Evolutionary conservation across 208 protist genomes (phyloP).

Genomic region (Crithidia thermophila): DNA sequence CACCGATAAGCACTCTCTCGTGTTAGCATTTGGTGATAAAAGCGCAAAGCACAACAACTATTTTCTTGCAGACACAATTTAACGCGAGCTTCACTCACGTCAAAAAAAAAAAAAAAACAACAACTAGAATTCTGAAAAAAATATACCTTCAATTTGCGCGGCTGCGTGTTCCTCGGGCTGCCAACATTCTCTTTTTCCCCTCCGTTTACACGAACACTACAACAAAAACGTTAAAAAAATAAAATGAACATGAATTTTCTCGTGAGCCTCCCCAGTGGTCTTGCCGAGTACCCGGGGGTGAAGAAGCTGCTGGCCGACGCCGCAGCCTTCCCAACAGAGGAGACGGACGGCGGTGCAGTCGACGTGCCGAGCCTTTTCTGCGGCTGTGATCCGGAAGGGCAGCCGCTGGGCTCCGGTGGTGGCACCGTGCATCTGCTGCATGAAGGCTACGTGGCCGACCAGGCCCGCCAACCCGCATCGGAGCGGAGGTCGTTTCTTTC

Average conservation of each 20-base stretch:
- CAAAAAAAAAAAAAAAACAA: no score
- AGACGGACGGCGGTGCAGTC: not conserved
- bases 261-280: conserved; percentile 18
- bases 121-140: no score
- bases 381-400: conserved; percentile 36
- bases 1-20: no score
- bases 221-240: no score
- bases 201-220: not conserved
- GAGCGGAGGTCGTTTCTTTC: conserved; percentile 15
- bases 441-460: conserved; percentile 28
- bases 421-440: conserved; percentile 52
- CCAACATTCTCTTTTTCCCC: not conserved
- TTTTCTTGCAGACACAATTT: no score
- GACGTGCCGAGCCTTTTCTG: conserved; percentile 26
- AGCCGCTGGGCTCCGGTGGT: conserved; percentile 43
- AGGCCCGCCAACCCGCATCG: not conserved
- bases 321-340: conserved; percentile 5
- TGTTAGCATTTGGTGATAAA: no score
- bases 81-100: no score
- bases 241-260: conserved; percentile 32
- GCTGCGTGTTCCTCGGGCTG: not conserved
- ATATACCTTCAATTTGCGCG: not conserved
- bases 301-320: conserved; percentile 28
- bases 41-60: no score
- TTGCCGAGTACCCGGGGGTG: conserved; percentile 10